Base-by-base conservation (phyloP, 805 yeast species). In the Starmerella ratchasimensis region DNA sequence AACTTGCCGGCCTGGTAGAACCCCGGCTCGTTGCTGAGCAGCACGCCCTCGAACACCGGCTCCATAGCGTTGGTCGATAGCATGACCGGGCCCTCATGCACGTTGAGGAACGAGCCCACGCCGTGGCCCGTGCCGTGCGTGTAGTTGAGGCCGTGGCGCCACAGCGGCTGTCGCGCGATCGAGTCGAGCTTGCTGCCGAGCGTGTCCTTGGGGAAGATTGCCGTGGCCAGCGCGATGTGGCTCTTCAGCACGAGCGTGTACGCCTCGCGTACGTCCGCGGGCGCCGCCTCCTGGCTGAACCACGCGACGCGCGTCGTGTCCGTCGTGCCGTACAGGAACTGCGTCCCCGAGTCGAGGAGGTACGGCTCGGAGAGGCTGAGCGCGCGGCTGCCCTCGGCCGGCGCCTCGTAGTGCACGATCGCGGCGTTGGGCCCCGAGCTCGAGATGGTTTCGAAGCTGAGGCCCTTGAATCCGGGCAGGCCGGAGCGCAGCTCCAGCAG, bases 71-170 rank as follows among this genome's bases (percentile, higher is more conserved):
- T 74, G 31, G 67, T 69, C 50, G 67, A 64, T 42, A 90, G 74
- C 13, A 86, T 93, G 38, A 88, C 69, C 1, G 97, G 97, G 0
- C 93, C 90, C 53, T 93, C 95, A 56, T 90, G 98, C 14, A 90
- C 97, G 56, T 79, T 78, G 32, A 93, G 72, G 55, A 69, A 88
- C 16, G 86, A 69, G 2, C 95, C 97, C n/a, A 90, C 80, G 4
- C 98, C 98, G 58, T 90, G 98, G 2, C 97, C 95, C 0, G 97
- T 83, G 8, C 98, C 97, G 58, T 90, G 98, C 45, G 76, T 72
- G 56, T 80, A 90, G 55, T 81, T 90, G 34, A 82, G 63, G 0
- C 97, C 97, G 36, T 73, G 66, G 28, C 72, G 64, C 84, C 93
- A 80, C 42, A 90, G 61, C 36, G 72, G 76, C 57, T 78, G 84